Conservation (phyloP, 2,329 filamentous ascomycete genomes). For the Pyrenochaeta sp. region DNA sequence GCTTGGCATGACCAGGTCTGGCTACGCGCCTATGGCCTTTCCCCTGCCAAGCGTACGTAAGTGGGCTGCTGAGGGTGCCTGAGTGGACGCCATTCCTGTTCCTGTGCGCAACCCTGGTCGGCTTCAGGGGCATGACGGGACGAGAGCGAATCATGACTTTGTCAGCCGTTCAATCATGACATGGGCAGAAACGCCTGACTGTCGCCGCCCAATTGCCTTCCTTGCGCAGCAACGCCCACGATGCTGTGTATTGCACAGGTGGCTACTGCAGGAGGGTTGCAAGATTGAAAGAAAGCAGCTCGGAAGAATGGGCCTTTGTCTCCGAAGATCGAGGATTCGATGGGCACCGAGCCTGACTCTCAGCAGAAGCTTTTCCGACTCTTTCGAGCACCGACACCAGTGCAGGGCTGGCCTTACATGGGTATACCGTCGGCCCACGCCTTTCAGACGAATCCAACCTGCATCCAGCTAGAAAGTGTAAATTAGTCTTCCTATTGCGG, state of each 20-base stretch:
- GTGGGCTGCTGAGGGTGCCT: conserved; percentile 19
- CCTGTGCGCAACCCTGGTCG: conserved; percentile 28
- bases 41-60: conserved; percentile 42
- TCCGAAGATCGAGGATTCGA: no score
- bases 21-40: conserved; percentile 16
- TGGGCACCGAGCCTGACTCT: neutral
- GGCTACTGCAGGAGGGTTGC: no score
- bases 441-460: conserved; percentile 24
- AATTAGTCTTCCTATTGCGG: conserved; percentile 32
- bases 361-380: conserved; percentile 10
- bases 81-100: conserved; percentile 35
- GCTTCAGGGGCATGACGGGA: conserved; percentile 29
- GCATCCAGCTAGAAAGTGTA: conserved; percentile 29
- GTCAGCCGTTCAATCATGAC: conserved; percentile 14
- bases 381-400: conserved; percentile 10
- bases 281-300: no score
- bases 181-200: conserved; percentile 16
- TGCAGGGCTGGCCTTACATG: conserved; percentile 25
- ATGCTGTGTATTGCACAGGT: no score
- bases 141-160: conserved; percentile 31
- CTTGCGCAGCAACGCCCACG: neutral
- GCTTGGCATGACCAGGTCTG: conserved; percentile 12
- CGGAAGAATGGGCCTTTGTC: no score
- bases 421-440: conserved; percentile 29
- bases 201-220: conserved; percentile 12